Conservation (phyloP, 2,329 filamentous ascomycete genomes). For the Septoria linicola region DNA sequence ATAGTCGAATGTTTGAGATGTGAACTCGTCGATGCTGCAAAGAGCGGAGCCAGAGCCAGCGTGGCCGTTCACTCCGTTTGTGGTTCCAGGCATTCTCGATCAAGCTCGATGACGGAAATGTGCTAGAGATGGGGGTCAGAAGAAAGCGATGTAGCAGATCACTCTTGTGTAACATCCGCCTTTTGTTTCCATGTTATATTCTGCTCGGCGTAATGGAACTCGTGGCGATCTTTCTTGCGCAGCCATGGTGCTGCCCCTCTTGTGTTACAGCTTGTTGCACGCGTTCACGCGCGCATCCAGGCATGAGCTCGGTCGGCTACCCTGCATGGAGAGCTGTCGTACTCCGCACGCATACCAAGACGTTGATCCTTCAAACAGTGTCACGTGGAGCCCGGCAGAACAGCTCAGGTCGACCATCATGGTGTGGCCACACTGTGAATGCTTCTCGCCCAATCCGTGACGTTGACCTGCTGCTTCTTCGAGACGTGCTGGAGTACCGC, state of each 20-base stretch:
- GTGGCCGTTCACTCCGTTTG: constrained; percentile 21
- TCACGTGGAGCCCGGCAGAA: too few species aligned
- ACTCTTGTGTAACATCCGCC: not conserved
- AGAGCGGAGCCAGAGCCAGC: constrained; percentile 25
- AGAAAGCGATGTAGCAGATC: not conserved
- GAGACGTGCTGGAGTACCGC: too few species aligned
- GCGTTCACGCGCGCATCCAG: constrained; percentile 2
- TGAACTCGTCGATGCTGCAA: constrained; percentile 33
- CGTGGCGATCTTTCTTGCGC: constrained; percentile 3
- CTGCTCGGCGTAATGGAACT: constrained; percentile 15
- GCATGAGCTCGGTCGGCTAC: constrained; percentile 13
- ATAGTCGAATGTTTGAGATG: constrained; percentile 31
- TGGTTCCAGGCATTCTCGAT: constrained; percentile 18
- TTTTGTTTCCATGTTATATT: not conserved
- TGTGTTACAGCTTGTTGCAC: constrained; percentile 1
- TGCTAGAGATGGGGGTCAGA: not conserved
- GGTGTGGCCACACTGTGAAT: too few species aligned
- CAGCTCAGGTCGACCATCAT: too few species aligned
- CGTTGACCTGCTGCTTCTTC: too few species aligned
- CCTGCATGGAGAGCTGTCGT: constrained; percentile 18
- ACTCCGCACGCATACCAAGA: constrained; percentile 8
- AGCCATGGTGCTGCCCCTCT: constrained; percentile 9
- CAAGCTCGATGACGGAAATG: not conserved
- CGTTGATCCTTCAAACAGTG: too few species aligned
- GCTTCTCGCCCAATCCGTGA: too few species aligned